Evolutionary conservation across 2,329 filamentous ascomycete genomes (phyloP).

Genomic region (Hypoxylon sp.): DNA sequence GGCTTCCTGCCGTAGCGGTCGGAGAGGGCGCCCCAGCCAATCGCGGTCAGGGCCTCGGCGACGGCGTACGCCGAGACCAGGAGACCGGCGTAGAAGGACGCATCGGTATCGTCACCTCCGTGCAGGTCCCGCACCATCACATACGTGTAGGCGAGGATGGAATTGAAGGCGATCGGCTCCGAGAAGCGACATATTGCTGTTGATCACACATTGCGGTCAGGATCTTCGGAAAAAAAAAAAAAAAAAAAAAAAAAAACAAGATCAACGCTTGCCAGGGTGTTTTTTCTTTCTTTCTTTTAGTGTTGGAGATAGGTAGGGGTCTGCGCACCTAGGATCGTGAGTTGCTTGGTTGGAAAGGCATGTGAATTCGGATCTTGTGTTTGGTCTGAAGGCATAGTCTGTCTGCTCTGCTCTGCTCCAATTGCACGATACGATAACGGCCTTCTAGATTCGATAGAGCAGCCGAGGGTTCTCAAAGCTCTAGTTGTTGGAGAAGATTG

Average conservation of each 20-base stretch:
- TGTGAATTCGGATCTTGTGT: constrained; percentile 28
- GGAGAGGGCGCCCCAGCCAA: constrained; percentile 57
- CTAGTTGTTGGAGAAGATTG: constrained; percentile 34
- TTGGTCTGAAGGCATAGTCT: constrained; percentile 35
- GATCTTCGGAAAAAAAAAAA: no score
- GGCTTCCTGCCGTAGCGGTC: constrained; percentile 56
- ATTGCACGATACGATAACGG: not conserved
- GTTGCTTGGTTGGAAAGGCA: constrained; percentile 59
- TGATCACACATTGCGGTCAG: constrained; percentile 3
- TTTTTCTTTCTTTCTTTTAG: not conserved
- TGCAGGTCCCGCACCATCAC: constrained; percentile 57
- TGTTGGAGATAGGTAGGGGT: no score
- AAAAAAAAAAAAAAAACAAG: no score
- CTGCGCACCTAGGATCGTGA: constrained; percentile 56
- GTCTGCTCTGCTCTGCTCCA: not conserved
- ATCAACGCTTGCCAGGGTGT: not conserved
- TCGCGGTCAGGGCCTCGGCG: constrained; percentile 57
- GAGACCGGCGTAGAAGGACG: constrained; percentile 63
- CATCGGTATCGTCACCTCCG: constrained; percentile 52
- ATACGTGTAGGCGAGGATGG: constrained; percentile 59
- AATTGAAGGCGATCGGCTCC: constrained; percentile 60
- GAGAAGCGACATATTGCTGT: constrained; percentile 60
- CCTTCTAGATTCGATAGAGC: constrained; percentile 10
- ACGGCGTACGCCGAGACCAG: constrained; percentile 59
- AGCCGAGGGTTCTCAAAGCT: constrained; percentile 17